These are phyloP conservation scores for Lentinula detonsa DNA, from an alignment of 768 basidiomycete species.

Conservation along the genomic window DNA sequence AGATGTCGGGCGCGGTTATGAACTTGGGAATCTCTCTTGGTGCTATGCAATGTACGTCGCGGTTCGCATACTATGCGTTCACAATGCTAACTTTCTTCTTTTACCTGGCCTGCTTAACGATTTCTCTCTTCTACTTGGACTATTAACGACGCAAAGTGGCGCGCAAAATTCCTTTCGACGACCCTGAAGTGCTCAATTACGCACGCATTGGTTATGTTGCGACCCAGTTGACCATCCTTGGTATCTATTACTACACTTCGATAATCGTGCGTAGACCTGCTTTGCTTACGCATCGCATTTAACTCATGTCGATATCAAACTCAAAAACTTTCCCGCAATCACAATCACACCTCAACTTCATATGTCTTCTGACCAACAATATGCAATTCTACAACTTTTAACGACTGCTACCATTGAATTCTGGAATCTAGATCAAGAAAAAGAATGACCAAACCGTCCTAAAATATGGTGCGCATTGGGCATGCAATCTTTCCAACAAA, in stretches of 20 bases:
- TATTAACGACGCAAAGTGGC: constrained; percentile 51
- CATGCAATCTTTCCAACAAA: neutral
- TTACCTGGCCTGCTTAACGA: neutral
- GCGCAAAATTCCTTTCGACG: constrained; percentile 84
- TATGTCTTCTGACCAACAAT: neutral
- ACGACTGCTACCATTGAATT: too few species aligned
- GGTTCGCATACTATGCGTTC: neutral
- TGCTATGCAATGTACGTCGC: constrained; percentile 76
- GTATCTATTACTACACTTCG: constrained; percentile 76
- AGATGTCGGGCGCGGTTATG: constrained; percentile 70
- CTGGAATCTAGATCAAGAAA: constrained; percentile 62
- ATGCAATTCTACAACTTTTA: too few species aligned
- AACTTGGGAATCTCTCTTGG: constrained; percentile 89
- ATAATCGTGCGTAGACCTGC: constrained; percentile 44
- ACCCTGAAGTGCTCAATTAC: constrained; percentile 75
- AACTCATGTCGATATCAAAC: neutral
- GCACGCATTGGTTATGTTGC: constrained; percentile 81
- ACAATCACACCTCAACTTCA: neutral
- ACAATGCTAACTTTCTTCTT: neutral
- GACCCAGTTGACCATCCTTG: constrained; percentile 67
- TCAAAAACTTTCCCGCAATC: neutral
- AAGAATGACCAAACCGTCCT: constrained; percentile 96
- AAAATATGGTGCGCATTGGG: constrained; percentile 72
- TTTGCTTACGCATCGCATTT: neutral
- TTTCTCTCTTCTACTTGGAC: neutral